These are phyloP conservation scores for Brachypodium distachyon DNA, from an alignment of 202 grass and related monocot genomes.

Conservation along the genomic window DNA sequence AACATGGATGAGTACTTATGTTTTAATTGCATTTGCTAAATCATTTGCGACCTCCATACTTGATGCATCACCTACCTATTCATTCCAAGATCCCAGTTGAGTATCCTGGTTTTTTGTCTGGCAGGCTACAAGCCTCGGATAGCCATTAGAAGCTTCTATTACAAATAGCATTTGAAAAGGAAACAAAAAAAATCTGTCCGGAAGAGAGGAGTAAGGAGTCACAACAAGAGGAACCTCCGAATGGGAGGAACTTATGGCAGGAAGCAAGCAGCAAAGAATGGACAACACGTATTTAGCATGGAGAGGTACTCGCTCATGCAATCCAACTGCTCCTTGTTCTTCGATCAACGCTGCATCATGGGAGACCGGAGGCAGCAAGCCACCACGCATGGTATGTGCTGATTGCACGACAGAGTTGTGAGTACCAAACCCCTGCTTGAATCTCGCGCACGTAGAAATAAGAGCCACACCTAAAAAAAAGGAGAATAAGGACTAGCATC, in stretches of 20 bases:
- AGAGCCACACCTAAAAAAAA: not conserved
- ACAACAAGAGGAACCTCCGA: constrained; percentile 22
- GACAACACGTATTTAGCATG: constrained; percentile 48
- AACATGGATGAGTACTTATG: too few relatives aligned
- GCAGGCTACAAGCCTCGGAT: not conserved
- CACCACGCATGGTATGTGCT: not conserved
- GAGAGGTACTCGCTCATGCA: constrained; percentile 33
- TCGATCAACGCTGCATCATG: constrained; percentile 1
- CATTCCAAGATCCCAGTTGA: not conserved
- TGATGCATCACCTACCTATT: too few relatives aligned
- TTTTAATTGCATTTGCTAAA: too few relatives aligned
- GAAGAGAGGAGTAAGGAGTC: constrained; percentile 12
- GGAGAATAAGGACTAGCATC: not conserved
- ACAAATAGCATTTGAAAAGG: not conserved
- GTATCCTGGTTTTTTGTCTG: not conserved
- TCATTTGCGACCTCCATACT: too few relatives aligned
- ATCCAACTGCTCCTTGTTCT: constrained; percentile 39
- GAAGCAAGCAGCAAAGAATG: constrained; percentile 51
- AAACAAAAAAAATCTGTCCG: not conserved
- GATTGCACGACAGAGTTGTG: constrained; percentile 8
- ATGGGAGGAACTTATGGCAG: constrained; percentile 17
- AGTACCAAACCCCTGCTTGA: not conserved
- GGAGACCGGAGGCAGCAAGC: not conserved
- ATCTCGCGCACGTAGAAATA: not conserved
- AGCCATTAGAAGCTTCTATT: constrained; percentile 33